Conservation (phyloP, 148 eudicot species). For the Camellia sinensis region DNA sequence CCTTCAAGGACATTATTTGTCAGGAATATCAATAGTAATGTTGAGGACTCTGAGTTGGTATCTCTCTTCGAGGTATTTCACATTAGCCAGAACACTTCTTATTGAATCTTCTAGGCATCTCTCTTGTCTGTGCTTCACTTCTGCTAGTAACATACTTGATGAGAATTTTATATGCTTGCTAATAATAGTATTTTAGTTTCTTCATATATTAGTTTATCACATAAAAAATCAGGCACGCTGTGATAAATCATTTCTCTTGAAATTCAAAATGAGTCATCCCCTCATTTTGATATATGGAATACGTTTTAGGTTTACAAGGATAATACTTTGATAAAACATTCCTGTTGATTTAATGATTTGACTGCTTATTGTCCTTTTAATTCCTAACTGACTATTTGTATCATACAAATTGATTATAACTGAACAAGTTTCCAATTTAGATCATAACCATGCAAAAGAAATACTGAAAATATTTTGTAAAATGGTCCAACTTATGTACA, state of each 20-base stretch:
- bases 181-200: conserved; percentile 2
- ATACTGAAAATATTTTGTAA: background rate
- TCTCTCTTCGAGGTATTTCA: conserved; percentile 51
- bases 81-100: background rate
- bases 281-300: background rate
- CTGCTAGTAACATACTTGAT: background rate
- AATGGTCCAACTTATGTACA: background rate
- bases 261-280: background rate
- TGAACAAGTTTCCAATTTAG: conserved; percentile 1
- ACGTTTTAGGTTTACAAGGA: background rate
- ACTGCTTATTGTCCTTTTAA: background rate
- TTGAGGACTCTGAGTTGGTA: conserved; percentile 52
- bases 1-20: conserved; percentile 64
- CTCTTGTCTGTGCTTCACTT: background rate
- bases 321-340: background rate
- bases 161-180: background rate
- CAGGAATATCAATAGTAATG: conserved; percentile 54
- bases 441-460: background rate
- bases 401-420: background rate
- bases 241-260: background rate
- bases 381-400: background rate
- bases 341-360: background rate
- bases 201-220: background rate
- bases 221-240: background rate
- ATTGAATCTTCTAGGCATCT: background rate